Evolutionary conservation across 768 basidiomycete species (phyloP).

Genomic region (Pleurotus platypus): DNA sequence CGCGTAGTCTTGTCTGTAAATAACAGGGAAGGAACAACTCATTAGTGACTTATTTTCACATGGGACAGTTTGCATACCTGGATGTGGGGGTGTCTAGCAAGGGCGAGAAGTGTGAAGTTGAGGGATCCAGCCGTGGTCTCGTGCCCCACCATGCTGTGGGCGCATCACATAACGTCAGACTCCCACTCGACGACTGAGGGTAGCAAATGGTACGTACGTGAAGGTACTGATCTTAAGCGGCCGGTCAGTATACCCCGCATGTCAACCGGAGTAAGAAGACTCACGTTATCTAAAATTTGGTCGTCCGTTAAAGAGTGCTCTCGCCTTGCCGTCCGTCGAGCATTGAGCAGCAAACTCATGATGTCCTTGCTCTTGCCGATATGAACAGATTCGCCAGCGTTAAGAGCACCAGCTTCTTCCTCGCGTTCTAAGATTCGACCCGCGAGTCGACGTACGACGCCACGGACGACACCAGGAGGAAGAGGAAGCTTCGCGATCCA

Average conservation of each 20-base stretch:
- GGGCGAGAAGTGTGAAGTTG: slow-evolving; percentile 32
- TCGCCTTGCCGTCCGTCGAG: slow-evolving; percentile 4
- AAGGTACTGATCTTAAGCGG: slow-evolving; percentile 27
- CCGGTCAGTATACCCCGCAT: too few species aligned
- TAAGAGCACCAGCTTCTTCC: not conserved
- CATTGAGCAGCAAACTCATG: slow-evolving; percentile 19
- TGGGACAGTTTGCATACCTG: slow-evolving; percentile 16
- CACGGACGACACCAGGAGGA: slow-evolving; percentile 6
- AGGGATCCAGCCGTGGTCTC: slow-evolving; percentile 37
- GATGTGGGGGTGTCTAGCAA: slow-evolving; percentile 31
- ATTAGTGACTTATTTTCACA: not conserved
- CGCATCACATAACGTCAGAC: slow-evolving; percentile 1
- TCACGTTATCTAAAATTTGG: slow-evolving; percentile 24
- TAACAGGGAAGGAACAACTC: not conserved
- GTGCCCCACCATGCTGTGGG: slow-evolving; percentile 33
- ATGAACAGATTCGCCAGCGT: not conserved
- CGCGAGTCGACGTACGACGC: slow-evolving; percentile 20
- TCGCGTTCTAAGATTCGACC: slow-evolving; percentile 18
- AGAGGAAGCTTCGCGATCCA: slow-evolving; percentile 1
- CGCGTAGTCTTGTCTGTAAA: slow-evolving; percentile 28
- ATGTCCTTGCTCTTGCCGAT: slow-evolving; percentile 17
- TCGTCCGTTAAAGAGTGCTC: slow-evolving; percentile 15
- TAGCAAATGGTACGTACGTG: slow-evolving; percentile 16
- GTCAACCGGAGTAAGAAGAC: not conserved
- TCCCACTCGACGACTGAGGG: not conserved